A percentile compares a stretch with the other conserved stretches of the same genome.
These are phyloP conservation scores for Pseudomicrostroma phylloplanum DNA, from an alignment of 1,284 basidiomycete genomes.

Conservation along the genomic window DNA sequence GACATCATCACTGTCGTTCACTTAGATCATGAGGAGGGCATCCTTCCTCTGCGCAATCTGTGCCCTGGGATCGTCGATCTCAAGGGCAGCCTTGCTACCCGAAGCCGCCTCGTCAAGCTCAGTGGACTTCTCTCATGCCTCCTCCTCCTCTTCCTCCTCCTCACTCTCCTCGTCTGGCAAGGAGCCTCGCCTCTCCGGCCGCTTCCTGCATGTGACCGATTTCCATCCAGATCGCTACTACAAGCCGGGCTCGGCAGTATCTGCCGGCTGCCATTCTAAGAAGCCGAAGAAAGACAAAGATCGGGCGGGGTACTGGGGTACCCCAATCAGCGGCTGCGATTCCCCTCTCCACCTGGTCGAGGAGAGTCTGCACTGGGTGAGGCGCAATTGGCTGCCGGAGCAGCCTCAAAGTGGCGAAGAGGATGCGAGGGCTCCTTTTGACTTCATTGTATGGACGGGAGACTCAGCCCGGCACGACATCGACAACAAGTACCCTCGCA, in stretches of 20 bases:
- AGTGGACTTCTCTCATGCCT: too few relatives aligned
- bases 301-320: constrained; percentile 49
- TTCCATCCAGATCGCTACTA: constrained; percentile 69
- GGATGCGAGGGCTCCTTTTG: constrained; percentile 59
- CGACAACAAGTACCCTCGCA: constrained; percentile 71
- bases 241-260: constrained; percentile 55
- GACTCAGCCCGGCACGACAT: constrained; percentile 89
- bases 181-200: constrained; percentile 57
- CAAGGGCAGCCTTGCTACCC: too few relatives aligned
- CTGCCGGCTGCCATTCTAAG: constrained; percentile 27
- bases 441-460: constrained; percentile 79
- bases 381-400: constrained; percentile 64
- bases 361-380: constrained; percentile 72
- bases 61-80: too few relatives aligned
- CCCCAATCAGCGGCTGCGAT: constrained; percentile 68
- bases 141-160: background rate
- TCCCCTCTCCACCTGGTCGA: constrained; percentile 72
- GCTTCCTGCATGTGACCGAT: constrained; percentile 72
- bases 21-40: too few relatives aligned
- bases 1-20: too few relatives aligned
- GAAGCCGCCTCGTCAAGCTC: too few relatives aligned
- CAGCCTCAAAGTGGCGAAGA: background rate
- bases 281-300: constrained; percentile 36
- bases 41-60: too few relatives aligned
- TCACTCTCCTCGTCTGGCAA: background rate